Evolutionary conservation across 2,329 filamentous ascomycete genomes (phyloP).

Genomic region (Xylariaceae sp.): DNA sequence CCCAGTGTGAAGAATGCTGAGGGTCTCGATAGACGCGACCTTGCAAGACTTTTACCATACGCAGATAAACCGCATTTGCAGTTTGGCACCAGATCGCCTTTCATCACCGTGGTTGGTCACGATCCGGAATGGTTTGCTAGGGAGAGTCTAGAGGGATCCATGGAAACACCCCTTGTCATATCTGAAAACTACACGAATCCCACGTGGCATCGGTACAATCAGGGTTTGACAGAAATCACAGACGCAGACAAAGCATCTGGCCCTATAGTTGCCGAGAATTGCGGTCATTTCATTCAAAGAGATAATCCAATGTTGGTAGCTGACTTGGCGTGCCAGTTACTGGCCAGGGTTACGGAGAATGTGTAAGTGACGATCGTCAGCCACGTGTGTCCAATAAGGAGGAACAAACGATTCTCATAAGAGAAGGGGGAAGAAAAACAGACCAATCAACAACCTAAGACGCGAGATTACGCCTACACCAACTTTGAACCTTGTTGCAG

Average conservation of each 20-base stretch:
- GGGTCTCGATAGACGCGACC: conserved; percentile 45
- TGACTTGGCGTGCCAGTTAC: conserved; percentile 17
- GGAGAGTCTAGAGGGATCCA: conserved; percentile 37
- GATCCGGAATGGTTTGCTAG: conserved; percentile 51
- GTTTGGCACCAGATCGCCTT: conserved; percentile 34
- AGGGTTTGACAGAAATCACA: conserved; percentile 46
- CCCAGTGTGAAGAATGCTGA: conserved; percentile 49
- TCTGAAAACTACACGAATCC: conserved; percentile 52
- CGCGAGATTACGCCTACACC: too few relatives aligned
- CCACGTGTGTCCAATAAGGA: too few relatives aligned
- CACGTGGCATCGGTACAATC: conserved; percentile 53
- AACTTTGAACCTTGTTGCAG: too few relatives aligned
- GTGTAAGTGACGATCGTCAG: too few relatives aligned
- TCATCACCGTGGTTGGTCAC: conserved; percentile 51
- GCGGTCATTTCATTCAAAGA: conserved; percentile 55
- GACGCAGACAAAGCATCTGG: conserved; percentile 38
- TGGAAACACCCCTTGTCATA: conserved; percentile 34
- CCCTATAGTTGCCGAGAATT: conserved; percentile 44
- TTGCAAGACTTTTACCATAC: conserved; percentile 42
- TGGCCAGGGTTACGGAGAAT: conserved; percentile 7
- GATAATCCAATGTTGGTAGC: conserved; percentile 49
- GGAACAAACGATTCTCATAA: too few relatives aligned
- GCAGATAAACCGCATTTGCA: conserved; percentile 41
- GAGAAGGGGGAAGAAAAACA: too few relatives aligned
- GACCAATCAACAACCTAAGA: too few relatives aligned